phyloP scores from a whole-genome alignment of 2,329 filamentous ascomycete genomes.

The Cladosporium sphaerospermum region DNA sequence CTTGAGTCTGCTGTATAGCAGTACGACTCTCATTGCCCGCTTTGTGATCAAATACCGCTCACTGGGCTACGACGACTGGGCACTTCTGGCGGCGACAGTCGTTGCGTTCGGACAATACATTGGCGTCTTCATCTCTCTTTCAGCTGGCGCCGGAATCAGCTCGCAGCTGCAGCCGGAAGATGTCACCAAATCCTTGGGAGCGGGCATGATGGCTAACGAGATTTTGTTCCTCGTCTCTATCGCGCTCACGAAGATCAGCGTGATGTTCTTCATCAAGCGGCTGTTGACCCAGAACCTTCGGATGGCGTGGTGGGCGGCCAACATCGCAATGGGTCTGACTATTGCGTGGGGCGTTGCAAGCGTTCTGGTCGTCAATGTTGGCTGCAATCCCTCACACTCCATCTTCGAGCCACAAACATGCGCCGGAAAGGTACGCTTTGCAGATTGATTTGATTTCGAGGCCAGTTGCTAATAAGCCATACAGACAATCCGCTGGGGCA shows the following conservation, averaged over 20 bases:
- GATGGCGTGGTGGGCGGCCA: conserved; percentile 16
- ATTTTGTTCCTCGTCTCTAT: conserved; percentile 24
- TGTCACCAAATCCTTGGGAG: conserved; percentile 11
- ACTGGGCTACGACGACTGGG: conserved; percentile 26
- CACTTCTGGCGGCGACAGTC: conserved; percentile 20
- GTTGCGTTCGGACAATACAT: conserved; percentile 21
- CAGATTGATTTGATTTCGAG: background rate
- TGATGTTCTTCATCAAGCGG: conserved; percentile 27
- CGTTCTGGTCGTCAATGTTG: conserved; percentile 18
- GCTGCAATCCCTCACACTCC: conserved; percentile 14
- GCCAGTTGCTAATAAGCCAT: background rate
- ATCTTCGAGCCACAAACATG: conserved; percentile 16
- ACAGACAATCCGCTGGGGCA: conserved; percentile 21
- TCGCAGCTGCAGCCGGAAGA: conserved; percentile 13
- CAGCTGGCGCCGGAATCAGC: conserved; percentile 19
- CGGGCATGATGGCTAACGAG: conserved; percentile 22
- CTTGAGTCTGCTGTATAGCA: conserved; percentile 22
- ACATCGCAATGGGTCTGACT: conserved; percentile 16
- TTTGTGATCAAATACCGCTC: conserved; percentile 23
- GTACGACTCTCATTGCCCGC: conserved; percentile 22
- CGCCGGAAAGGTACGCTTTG: conserved; percentile 15
- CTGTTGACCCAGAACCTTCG: conserved; percentile 25
- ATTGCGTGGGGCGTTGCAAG: conserved; percentile 23
- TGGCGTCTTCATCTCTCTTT: conserved; percentile 17
- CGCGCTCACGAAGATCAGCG: conserved; percentile 25